Evolutionary conservation across 2,329 filamentous ascomycete genomes (phyloP).

Genomic region (Bipolaris gigantea): DNA sequence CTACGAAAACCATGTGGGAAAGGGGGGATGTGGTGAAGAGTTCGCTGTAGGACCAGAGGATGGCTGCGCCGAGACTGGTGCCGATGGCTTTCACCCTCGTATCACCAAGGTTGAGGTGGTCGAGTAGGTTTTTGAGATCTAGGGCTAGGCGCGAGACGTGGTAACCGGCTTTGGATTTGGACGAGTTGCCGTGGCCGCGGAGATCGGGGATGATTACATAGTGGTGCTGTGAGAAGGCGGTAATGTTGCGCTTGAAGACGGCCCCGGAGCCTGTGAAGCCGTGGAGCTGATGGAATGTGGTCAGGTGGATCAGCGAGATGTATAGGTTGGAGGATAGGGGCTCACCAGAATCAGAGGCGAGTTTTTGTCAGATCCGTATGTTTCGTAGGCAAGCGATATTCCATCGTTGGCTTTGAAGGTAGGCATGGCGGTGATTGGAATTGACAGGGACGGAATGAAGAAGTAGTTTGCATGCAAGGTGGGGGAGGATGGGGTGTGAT

Average conservation of each 20-base stretch:
- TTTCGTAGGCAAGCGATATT: constrained; percentile 15
- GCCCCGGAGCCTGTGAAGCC: constrained; percentile 30
- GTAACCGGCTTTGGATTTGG: constrained; percentile 29
- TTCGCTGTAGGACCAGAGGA: constrained; percentile 34
- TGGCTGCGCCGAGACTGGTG: constrained; percentile 26
- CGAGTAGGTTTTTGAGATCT: constrained; percentile 30
- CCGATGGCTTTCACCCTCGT: constrained; percentile 20
- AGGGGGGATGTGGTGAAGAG: constrained; percentile 27
- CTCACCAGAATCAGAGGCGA: constrained; percentile 20
- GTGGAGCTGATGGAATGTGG: constrained; percentile 20
- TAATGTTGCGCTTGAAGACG: constrained; percentile 26
- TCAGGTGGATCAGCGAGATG: background rate
- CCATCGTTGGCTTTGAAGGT: constrained; percentile 21
- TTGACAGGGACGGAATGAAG: background rate
- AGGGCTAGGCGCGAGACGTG: constrained; percentile 33
- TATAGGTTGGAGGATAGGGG: background rate
- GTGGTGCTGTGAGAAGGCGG: constrained; percentile 9
- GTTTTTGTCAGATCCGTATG: constrained; percentile 9
- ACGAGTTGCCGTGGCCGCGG: constrained; percentile 32
- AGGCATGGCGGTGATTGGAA: constrained; percentile 11
- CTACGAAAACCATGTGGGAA: constrained; percentile 31
- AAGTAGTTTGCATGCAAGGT: background rate
- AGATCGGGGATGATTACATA: constrained; percentile 26
- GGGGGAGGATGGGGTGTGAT: background rate
- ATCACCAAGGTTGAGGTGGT: constrained; percentile 17